A percentile compares a stretch with the other conserved stretches of the same genome.
Conservation (phyloP, 1,284 basidiomycete genomes). For the Sparassis latifolia region DNA sequence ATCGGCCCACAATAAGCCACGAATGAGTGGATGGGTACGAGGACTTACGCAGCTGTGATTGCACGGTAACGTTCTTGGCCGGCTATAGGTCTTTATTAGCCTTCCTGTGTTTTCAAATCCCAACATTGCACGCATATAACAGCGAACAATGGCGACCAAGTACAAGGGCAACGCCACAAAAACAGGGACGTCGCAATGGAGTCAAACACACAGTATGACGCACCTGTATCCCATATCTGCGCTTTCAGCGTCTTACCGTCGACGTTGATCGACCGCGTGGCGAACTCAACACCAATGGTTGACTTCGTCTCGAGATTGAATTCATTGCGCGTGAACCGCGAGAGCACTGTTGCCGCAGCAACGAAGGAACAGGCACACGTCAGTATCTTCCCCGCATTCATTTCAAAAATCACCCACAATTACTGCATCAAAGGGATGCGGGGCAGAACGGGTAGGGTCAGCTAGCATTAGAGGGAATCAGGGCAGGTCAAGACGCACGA, state of each 20-base stretch:
- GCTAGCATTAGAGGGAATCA: background rate
- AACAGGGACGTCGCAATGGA: background rate
- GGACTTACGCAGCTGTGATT: constrained; percentile 89
- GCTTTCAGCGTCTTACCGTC: constrained; percentile 98
- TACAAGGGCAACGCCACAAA: background rate
- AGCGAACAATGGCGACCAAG: too few species aligned
- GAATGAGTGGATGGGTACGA: background rate
- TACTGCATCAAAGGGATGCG: constrained; percentile 19
- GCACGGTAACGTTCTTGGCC: constrained; percentile 99
- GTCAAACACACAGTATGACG: constrained; percentile 16
- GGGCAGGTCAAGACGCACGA: constrained; percentile 51
- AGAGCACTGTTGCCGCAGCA: constrained; percentile 50
- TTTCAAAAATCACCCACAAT: constrained; percentile 19
- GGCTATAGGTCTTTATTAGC: constrained; percentile 40
- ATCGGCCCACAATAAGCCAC: background rate
- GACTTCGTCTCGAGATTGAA: constrained; percentile 99
- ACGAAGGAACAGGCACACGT: constrained; percentile 1
- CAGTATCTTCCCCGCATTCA: constrained; percentile 1
- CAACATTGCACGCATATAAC: too few species aligned
- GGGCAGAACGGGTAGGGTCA: background rate
- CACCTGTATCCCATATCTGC: constrained; percentile 99
- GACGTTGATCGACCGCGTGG: constrained; percentile 91
- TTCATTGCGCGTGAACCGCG: constrained; percentile 98
- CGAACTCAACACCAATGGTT: constrained; percentile 99
- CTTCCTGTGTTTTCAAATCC: too few species aligned